A percentile compares a stretch with the other conserved stretches of the same genome.
Evolutionary conservation across 129 eudicot genomes (phyloP).

Genomic region (Arctium lappa): DNA sequence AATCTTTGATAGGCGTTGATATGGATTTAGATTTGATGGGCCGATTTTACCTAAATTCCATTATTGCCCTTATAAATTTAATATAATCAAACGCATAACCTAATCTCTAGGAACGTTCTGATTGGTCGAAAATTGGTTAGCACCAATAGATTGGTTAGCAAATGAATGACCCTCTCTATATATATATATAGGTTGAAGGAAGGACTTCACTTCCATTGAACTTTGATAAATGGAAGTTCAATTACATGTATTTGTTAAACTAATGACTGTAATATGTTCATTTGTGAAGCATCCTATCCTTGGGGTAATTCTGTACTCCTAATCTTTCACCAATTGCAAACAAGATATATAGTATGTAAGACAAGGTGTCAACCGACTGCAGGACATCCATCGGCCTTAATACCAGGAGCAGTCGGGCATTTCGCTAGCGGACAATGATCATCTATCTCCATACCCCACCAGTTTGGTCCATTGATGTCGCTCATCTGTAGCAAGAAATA

Average conservation of each 20-base stretch:
- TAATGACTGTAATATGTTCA: conserved; percentile 10
- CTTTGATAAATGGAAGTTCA: background rate
- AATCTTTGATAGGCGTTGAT: too few species aligned
- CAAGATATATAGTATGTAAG: background rate
- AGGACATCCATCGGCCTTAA: conserved; percentile 55
- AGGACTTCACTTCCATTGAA: background rate
- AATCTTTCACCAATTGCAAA: background rate
- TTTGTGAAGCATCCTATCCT: background rate
- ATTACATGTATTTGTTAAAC: background rate
- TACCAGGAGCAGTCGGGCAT: conserved; percentile 80
- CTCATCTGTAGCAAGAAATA: conserved; percentile 54
- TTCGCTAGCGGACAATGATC: conserved; percentile 73
- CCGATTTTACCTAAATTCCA: too few species aligned
- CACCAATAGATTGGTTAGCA: too few species aligned
- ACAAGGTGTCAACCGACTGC: conserved; percentile 9
- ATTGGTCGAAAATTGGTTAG: too few species aligned
- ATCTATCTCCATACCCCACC: conserved; percentile 75
- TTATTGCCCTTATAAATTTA: too few species aligned
- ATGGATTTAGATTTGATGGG: too few species aligned
- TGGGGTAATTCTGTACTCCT: background rate
- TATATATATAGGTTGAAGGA: background rate
- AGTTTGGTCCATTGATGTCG: conserved; percentile 53
- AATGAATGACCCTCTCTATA: too few species aligned
- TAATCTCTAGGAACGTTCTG: too few species aligned
- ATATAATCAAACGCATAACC: too few species aligned